Evolutionary conservation across 768 basidiomycete species (phyloP).

Genomic region (Coprinopsis strossmayeri): DNA sequence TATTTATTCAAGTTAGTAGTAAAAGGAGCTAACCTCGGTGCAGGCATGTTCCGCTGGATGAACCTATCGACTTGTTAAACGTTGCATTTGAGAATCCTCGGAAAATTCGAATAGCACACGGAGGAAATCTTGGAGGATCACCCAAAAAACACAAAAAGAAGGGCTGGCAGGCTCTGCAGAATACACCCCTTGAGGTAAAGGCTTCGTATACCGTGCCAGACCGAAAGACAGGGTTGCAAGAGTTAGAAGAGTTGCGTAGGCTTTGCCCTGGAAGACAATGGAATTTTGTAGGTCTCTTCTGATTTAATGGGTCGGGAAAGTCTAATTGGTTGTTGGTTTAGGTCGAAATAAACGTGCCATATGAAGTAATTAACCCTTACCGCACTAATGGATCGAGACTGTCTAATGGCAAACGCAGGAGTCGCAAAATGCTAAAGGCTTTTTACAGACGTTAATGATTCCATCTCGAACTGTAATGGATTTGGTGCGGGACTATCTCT

Average conservation of each 20-base stretch:
- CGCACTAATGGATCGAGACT: not conserved
- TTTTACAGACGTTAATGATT: conserved; percentile 67
- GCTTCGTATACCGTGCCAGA: conserved; percentile 80
- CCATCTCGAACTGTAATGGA: conserved; percentile 88
- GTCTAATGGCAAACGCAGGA: conserved; percentile 38
- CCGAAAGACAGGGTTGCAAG: conserved; percentile 71
- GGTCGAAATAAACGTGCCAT: conserved; percentile 86
- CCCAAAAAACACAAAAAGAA: conserved; percentile 22
- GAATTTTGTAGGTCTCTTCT: conserved; percentile 62
- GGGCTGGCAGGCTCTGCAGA: conserved; percentile 10
- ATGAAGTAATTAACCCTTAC: conserved; percentile 39
- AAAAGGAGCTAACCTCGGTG: conserved; percentile 1
- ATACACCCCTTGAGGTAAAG: conserved; percentile 3
- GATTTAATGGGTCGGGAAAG: conserved; percentile 1
- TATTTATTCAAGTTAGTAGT: not conserved
- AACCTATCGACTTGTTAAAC: conserved; percentile 89
- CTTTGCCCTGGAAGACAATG: conserved; percentile 78
- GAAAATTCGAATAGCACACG: conserved; percentile 45
- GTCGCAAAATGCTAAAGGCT: conserved; percentile 46
- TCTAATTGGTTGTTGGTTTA: conserved; percentile 18
- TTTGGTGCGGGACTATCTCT: conserved; percentile 43
- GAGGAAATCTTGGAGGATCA: conserved; percentile 39
- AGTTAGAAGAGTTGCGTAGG: conserved; percentile 67
- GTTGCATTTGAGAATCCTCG: conserved; percentile 97
- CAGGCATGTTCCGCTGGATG: conserved; percentile 66